These are phyloP conservation scores for Galeopsis tetrahit DNA, from an alignment of 257 asterid genomes.

Conservation along the genomic window DNA sequence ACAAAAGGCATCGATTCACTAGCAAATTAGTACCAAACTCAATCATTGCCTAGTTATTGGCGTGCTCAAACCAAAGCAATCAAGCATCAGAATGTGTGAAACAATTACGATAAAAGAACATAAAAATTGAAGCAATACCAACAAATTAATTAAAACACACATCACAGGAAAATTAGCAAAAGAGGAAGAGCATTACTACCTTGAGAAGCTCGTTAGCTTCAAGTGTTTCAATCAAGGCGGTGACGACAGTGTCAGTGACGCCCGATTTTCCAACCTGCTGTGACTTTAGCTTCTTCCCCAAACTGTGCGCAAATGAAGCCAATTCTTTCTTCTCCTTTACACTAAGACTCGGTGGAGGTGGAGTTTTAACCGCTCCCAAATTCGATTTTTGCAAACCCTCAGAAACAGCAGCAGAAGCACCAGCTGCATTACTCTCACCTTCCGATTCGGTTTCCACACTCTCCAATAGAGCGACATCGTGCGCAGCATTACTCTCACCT, in stretches of 20 bases:
- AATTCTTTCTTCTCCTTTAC: constrained; percentile 85
- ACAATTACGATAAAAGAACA: not conserved
- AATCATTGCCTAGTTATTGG: constrained; percentile 10
- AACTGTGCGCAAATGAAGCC: constrained; percentile 83
- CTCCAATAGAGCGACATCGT: constrained; percentile 34
- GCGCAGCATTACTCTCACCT: constrained; percentile 7
- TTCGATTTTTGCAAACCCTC: constrained; percentile 37
- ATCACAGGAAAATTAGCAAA: not conserved
- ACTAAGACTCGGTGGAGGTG: constrained; percentile 57
- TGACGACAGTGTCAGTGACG: constrained; percentile 70
- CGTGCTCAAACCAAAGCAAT: not conserved
- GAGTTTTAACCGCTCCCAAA: constrained; percentile 27
- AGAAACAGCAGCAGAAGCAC: constrained; percentile 12
- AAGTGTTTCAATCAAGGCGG: constrained; percentile 84
- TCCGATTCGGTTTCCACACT: constrained; percentile 26
- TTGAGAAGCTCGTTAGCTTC: constrained; percentile 91
- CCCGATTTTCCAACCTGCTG: constrained; percentile 96
- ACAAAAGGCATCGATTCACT: not conserved
- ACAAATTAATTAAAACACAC: not conserved
- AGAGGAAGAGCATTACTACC: constrained; percentile 56
- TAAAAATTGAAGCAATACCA: not conserved
- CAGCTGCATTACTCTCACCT: constrained; percentile 7
- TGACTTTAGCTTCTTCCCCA: constrained; percentile 83
- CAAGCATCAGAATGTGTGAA: not conserved
- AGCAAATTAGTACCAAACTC: not conserved